Base-by-base conservation (phyloP, 768 basidiomycete genomes). In the Tylopilus balloui region DNA sequence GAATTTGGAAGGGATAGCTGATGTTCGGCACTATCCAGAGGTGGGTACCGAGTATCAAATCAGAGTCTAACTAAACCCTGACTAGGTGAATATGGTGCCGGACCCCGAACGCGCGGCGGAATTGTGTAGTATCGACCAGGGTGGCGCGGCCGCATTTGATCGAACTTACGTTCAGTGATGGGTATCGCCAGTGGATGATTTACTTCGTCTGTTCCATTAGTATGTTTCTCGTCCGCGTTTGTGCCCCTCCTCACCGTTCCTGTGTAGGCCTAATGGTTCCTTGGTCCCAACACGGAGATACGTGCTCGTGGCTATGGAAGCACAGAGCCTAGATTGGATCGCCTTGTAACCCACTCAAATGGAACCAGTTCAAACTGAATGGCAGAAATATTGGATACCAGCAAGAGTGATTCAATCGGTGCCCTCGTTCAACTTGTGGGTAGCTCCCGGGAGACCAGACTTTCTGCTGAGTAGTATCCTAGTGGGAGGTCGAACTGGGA, bases 401-500 rank as follows among this genome's bases (percentile, higher is more conserved):
- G n/a, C 17, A 28, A 48, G 43, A 15, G 32, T 14, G 39, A 35
- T 20, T 49, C 43, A 2, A 38, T 40, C 9, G 5, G 5, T 41
- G 37, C 20, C 6, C 25, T 60, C 8, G 28, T 38, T 15, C 42
- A 47, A 28, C 17, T 51, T 4, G 47, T 56, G 28, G 7, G 42
- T 48, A 7, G 4, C 29, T 35, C 25, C 25, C 15, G 28, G n/a
- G 19, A 24, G 19, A 32, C 5, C 11, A 20, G 6, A 21, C 6
- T 11, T 9, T 24, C 29, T 21, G 8, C 41, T 44, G 50, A 61
- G 9, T 3, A 23, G 20, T 1, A 41, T 48, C 2, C n/a, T 23
- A 62, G 62, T 61, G 55, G 60, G 52, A 53, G n/a, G 45, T 53
- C 10, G 42, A 55, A 28, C 2, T 27, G 13, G 53, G 58, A 15